Base-by-base conservation (phyloP, 805 yeast genomes). In the Ogataea pignaliae region DNA sequence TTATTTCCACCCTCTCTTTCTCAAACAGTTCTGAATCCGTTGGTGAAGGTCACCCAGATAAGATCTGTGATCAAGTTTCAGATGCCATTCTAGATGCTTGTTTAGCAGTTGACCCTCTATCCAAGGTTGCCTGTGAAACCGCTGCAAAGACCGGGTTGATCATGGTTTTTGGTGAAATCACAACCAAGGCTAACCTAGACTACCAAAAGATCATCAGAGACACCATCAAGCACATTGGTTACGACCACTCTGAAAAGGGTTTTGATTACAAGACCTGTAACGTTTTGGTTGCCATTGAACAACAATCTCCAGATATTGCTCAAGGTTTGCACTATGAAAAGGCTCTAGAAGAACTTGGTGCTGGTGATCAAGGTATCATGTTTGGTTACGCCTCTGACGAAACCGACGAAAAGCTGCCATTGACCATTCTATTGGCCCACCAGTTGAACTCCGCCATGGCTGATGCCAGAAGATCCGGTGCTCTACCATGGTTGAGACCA, bases 321-420 rank as follows among this genome's bases (percentile, higher is more conserved):
- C 98, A 91, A 76, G 99, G 99, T 81, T 82, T 93, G 66, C 98
- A 93, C 75, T 86, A 86, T 74, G 97, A 93, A 69, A 80, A 84
- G 75, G 96, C 86, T 44, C 76, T 93, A 54, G 99, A 93, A 79
- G 95, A 93, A 48, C 82, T 93, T 65, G 99, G 99, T 72, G 99
- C 99, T 55, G 99, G 99, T 83, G 99, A 93, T 77, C 99, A 93
- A 76, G 99, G 99, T 85, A 93, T 93, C 70, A 93, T 93, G 99
- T 93, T 93, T 68, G 99, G 99, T 73, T 93, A 93, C 72, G 99
- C 99, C 60, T 84, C 98, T 52, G 97, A 93, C 65, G 99, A 93
- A 79, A 90, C 99, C 60, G 96, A 91, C 68, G 98, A 93, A 78
- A 83, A 86, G 69, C 78, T 93, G 62, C 99, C 99, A 62, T 81